Evolutionary conservation across 768 basidiomycete species (phyloP).

Genomic region (Auricularia sp.): DNA sequence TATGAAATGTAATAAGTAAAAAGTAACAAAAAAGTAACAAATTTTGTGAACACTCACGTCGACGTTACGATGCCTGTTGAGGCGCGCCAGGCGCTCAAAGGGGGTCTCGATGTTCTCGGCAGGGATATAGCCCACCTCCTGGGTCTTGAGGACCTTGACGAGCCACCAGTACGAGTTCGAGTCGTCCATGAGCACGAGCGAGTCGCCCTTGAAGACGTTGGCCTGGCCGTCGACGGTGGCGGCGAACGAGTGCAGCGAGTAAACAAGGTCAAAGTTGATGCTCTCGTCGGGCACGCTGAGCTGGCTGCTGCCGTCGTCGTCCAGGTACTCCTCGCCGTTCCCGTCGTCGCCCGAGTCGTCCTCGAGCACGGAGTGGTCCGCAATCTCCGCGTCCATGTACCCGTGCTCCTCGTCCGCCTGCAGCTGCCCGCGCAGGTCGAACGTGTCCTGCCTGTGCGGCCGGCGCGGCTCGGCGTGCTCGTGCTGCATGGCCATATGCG

Average conservation of each 20-base stretch:
- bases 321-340: slow-evolving; percentile 43
- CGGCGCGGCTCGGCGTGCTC: slow-evolving; percentile 8
- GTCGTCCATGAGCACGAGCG: slow-evolving; percentile 93
- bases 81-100: slow-evolving; percentile 85
- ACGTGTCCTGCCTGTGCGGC: slow-evolving; percentile 48
- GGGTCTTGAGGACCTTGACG: slow-evolving; percentile 94
- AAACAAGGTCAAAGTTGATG: slow-evolving; percentile 89
- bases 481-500: background rate
- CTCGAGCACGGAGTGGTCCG: slow-evolving; percentile 69
- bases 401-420: slow-evolving; percentile 36
- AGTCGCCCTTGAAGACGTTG: slow-evolving; percentile 97
- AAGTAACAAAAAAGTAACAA: too few relatives aligned
- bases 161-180: slow-evolving; percentile 99
- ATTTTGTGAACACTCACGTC: slow-evolving; percentile 50
- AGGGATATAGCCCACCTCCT: slow-evolving; percentile 97
- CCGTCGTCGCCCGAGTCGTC: slow-evolving; percentile 53
- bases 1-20: background rate
- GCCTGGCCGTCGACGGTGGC: slow-evolving; percentile 99
- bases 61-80: slow-evolving; percentile 96
- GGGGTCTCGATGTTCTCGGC: slow-evolving; percentile 99
- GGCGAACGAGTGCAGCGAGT: slow-evolving; percentile 90
- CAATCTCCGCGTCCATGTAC: background rate
- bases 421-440: slow-evolving; percentile 62
- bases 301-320: slow-evolving; percentile 70
- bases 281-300: slow-evolving; percentile 84